These are phyloP conservation scores for Solanum medicagineum DNA, from an alignment of 257 asterid genomes.

Conservation along the genomic window DNA sequence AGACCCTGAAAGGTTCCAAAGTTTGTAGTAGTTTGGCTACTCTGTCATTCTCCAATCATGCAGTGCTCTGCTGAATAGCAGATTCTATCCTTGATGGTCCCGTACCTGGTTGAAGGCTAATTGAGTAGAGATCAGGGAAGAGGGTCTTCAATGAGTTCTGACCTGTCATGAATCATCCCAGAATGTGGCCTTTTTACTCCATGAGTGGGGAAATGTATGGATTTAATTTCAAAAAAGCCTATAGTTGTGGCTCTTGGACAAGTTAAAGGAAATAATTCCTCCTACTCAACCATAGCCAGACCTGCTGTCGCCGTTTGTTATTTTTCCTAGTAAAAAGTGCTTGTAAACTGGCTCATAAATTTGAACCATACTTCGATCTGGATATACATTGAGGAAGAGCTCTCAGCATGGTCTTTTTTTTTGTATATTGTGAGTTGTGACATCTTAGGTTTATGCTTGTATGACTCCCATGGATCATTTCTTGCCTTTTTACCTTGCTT, in stretches of 20 bases:
- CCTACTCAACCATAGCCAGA: not conserved
- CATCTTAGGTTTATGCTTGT: not conserved
- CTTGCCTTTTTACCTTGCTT: constrained; percentile 24
- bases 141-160: not conserved
- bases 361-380: not conserved
- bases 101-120: not conserved
- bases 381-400: not conserved
- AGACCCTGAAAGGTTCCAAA: not conserved
- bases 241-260: not conserved
- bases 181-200: not conserved
- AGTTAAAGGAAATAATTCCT: not conserved
- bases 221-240: not conserved
- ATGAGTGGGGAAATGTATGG: not conserved
- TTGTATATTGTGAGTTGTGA: not conserved
- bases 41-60: not conserved
- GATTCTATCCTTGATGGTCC: not conserved
- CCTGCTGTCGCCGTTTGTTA: not conserved
- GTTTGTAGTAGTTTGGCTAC: not conserved
- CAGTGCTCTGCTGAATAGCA: not conserved
- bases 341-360: not conserved
- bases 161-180: not conserved
- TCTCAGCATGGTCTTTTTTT: not conserved
- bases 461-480: not conserved
- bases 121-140: not conserved
- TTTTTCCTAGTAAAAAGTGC: not conserved